phyloP scores from a whole-genome alignment of 129 eudicot genomes.

The Rutidosis leptorrhynchoides region DNA sequence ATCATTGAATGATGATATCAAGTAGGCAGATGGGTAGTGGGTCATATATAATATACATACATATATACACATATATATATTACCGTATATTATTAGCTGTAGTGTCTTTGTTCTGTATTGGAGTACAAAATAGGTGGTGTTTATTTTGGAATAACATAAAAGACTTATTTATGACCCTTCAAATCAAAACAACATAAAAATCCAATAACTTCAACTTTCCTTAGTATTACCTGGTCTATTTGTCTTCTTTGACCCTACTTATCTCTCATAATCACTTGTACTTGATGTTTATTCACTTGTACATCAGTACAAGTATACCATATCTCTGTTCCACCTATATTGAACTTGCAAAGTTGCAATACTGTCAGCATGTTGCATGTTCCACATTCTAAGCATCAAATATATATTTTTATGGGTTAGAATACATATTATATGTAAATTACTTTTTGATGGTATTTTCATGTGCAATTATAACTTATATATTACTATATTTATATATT shows the following conservation, averaged over 20 bases:
- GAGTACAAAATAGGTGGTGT: conserved; percentile 27
- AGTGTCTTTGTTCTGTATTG: conserved; percentile 24
- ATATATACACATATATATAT: neutral
- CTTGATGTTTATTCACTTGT: conserved; percentile 15
- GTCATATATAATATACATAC: neutral
- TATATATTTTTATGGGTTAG: conserved; percentile 4
- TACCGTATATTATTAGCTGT: conserved; percentile 11
- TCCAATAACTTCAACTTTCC: conserved; percentile 20
- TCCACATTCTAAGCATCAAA: conserved; percentile 29
- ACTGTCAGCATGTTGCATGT: conserved; percentile 28
- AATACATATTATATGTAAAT: conserved; percentile 4
- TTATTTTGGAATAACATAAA: conserved; percentile 10
- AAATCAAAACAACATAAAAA: conserved; percentile 23
- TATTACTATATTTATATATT: neutral
- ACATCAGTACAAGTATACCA: neutral
- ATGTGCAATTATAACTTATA: conserved; percentile 22
- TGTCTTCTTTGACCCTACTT: conserved; percentile 16
- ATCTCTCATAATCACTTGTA: conserved; percentile 11
- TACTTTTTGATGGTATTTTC: neutral
- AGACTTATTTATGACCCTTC: conserved; percentile 20
- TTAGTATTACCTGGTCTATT: neutral
- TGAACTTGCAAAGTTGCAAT: conserved; percentile 11
- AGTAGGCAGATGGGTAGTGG: conserved; percentile 33
- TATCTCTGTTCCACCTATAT: conserved; percentile 23
- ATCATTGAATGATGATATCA: conserved; percentile 32